These are phyloP conservation scores for Dacryopinax primogenitus DNA, from an alignment of 768 basidiomycete genomes.

Conservation along the genomic window DNA sequence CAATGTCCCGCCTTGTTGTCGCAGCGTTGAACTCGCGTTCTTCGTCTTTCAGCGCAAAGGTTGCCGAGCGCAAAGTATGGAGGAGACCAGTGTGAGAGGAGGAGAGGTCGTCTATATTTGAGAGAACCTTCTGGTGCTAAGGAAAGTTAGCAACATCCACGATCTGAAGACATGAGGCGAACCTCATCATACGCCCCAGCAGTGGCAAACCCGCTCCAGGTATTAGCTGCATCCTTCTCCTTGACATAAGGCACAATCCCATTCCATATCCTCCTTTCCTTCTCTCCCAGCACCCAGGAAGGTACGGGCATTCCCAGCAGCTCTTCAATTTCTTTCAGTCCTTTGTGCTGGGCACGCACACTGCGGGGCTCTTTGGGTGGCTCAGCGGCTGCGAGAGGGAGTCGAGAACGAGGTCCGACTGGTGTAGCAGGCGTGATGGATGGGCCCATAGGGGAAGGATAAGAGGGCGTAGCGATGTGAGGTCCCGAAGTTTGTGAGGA, in stretches of 20 bases:
- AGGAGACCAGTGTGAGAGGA: neutral
- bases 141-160: neutral
- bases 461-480: too few relatives aligned
- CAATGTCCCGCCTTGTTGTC: neutral
- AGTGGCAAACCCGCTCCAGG: neutral
- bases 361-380: slow-evolving; percentile 1
- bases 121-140: neutral
- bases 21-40: neutral
- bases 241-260: neutral
- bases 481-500: neutral
- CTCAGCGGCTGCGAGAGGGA: neutral
- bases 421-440: neutral
- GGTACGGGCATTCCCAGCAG: neutral
- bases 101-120: neutral
- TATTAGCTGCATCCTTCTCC: neutral
- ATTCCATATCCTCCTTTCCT: neutral
- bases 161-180: neutral
- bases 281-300: neutral
- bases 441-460: neutral
- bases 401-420: neutral
- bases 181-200: neutral
- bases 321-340: neutral
- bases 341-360: neutral
- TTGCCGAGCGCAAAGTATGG: neutral
- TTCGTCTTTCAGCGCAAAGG: neutral